Conservation (phyloP, 257 asterid genomes). For the Nicotiana noctiflora region DNA sequence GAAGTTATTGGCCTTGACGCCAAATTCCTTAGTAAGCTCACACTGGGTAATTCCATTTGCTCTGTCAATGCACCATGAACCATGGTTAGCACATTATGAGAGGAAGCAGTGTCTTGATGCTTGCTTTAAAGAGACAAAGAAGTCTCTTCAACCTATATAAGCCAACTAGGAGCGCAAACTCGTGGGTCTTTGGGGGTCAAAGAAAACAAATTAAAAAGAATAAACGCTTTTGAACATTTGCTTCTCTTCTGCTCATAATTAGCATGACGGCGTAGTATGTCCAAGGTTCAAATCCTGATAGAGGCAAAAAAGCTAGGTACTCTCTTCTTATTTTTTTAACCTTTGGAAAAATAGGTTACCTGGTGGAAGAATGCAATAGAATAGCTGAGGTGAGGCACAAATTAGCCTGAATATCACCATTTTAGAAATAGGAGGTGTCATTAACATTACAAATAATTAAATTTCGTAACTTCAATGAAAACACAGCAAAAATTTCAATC, state of each 20-base stretch:
- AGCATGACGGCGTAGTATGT: neutral
- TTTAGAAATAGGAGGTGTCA: neutral
- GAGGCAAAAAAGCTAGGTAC: neutral
- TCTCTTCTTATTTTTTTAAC: neutral
- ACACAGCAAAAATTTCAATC: no score
- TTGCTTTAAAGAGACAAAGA: neutral
- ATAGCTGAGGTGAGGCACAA: neutral
- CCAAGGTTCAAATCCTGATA: neutral
- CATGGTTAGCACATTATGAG: neutral
- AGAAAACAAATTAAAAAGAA: neutral
- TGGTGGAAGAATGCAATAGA: neutral
- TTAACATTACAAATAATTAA: no score
- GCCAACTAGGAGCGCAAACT: neutral
- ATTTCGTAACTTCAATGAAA: no score
- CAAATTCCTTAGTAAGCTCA: slow-evolving; percentile 67
- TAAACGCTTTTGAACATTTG: no score
- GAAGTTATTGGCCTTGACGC: slow-evolving; percentile 50
- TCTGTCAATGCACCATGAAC: slow-evolving; percentile 29
- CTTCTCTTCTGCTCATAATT: neutral
- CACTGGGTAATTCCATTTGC: slow-evolving; percentile 66
- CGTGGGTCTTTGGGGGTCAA: neutral
- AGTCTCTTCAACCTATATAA: neutral
- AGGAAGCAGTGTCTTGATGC: neutral
- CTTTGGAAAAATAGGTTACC: neutral
- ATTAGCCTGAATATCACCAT: neutral